A percentile compares a stretch with the other conserved stretches of the same genome.
Conservation (phyloP, 441 rosid genomes). For the Arabidopsis lyrata region DNA sequence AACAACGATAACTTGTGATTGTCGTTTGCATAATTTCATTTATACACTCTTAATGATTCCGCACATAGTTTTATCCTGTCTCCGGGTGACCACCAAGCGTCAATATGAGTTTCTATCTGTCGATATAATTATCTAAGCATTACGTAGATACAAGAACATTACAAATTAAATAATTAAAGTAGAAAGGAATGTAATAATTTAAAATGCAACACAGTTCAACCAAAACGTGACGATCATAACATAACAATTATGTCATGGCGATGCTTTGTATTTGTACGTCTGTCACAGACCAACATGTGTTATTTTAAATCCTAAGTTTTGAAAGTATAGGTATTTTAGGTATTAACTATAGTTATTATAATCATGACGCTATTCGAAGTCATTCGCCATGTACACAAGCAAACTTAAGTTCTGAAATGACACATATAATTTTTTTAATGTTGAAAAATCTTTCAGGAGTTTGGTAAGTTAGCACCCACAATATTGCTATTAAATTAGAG, state of each 20-base stretch:
- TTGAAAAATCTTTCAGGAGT: conserved; percentile 21
- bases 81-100: conserved; percentile 35
- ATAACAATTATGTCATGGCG: conserved; percentile 24
- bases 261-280: conserved; percentile 33
- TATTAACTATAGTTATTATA: conserved; percentile 22
- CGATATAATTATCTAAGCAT: conserved; percentile 3
- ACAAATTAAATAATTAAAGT: conserved; percentile 29
- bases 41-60: conserved; percentile 26
- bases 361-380: conserved; percentile 26
- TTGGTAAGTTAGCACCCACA: conserved; percentile 32
- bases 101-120: conserved; percentile 19
- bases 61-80: conserved; percentile 30
- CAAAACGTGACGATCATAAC: conserved; percentile 46
- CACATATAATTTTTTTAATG: not conserved
- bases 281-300: conserved; percentile 41
- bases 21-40: conserved; percentile 17
- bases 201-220: conserved; percentile 36
- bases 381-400: conserved; percentile 43
- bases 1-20: conserved; percentile 4
- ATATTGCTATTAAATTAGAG: not conserved
- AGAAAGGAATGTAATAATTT: conserved; percentile 33
- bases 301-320: conserved; percentile 29
- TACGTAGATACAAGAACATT: conserved; percentile 25
- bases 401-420: conserved; percentile 35
- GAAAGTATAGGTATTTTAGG: conserved; percentile 3